Base-by-base conservation (phyloP, 2,329 filamentous ascomycete genomes). In the Ceratocystis papillata region DNA sequence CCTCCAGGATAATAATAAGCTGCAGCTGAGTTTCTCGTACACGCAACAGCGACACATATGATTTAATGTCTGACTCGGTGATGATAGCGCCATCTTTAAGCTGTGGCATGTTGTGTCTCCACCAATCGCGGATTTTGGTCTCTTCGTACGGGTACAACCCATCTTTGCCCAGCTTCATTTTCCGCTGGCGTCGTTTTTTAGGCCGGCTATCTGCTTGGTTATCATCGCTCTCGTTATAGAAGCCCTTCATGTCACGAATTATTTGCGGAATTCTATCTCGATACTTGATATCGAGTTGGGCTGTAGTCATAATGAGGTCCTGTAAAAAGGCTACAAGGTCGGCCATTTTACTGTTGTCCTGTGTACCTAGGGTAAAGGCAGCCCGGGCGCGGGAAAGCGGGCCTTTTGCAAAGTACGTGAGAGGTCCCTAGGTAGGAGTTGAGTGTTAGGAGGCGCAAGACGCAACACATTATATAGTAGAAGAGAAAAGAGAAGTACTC, bases 401-500 rank as follows among this genome's bases (percentile, higher is more conserved):
- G 0, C 89, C 89, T 76, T 94, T 94, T 22, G 87, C 87, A 74
- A 93, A 92, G 74, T 92, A 94, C 67, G 89, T 89, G 66, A 93
- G 77, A 2, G 89, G 90, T 44, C 87, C 89, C 81, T 89, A 55
- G 8, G 41, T 10, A 22, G 10, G 12, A 28, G 1, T 3, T 6
- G 20, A 17, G 67, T 76, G 76, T 60, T 76, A 48, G 22, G 4
- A 53, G 17, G 8, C 12, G 37, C 37, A 4, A 17, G 10, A 25
- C 6, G 44, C 20, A 2, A 17, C 8, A 10, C 20, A 10, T 22
- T 7, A 15, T 45, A 17, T 6, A 4, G 28, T 5, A 65, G n/a
- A 15, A 30, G 5, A 15, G 1, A 61, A 1, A 62, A 53, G 17
- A 3, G 17, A 10, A 41, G 3, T 44, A 70, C 78, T 15, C 74